These are phyloP conservation scores for Penicillium mononematosum DNA, from an alignment of 495 filamentous ascomycete species.

Conservation along the genomic window DNA sequence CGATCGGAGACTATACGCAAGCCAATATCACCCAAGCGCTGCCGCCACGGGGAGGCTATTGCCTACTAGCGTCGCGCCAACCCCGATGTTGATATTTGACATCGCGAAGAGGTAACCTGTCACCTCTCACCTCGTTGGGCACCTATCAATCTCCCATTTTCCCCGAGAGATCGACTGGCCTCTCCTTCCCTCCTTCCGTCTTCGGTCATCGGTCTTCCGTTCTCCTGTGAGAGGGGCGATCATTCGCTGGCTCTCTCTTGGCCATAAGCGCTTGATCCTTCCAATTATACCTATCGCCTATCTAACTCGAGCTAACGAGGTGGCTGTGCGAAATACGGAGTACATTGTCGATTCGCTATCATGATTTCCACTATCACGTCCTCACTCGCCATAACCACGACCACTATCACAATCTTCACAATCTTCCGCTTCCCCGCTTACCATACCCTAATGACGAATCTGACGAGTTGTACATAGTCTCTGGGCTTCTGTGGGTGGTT, in stretches of 20 bases:
- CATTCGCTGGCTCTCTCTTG: not conserved
- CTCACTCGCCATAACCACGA: not conserved
- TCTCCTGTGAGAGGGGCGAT: not conserved
- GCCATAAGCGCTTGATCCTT: not conserved
- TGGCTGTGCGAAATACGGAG: not conserved
- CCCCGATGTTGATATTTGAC: constrained; percentile 19
- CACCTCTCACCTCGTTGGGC: constrained; percentile 3
- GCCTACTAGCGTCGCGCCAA: constrained; percentile 30
- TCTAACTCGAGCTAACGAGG: not conserved
- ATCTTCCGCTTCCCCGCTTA: not conserved
- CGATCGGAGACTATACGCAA: constrained; percentile 4
- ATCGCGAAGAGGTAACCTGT: constrained; percentile 13
- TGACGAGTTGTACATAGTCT: constrained; percentile 11
- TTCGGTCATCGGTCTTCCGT: not conserved
- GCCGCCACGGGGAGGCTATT: constrained; percentile 27
- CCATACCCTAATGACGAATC: constrained; percentile 3
- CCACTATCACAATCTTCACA: not conserved
- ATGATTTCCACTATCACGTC: not conserved
- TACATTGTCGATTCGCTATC: not conserved
- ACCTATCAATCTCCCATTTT: not conserved
- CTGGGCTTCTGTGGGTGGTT: not conserved
- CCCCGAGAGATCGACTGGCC: not conserved
- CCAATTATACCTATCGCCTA: not conserved
- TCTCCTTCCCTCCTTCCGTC: not conserved
- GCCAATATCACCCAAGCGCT: constrained; percentile 3